A percentile compares a stretch with the other conserved stretches of the same genome.
These are phyloP conservation scores for Aspergillus biplanus DNA, from an alignment of 495 filamentous ascomycete species.

Conservation along the genomic window DNA sequence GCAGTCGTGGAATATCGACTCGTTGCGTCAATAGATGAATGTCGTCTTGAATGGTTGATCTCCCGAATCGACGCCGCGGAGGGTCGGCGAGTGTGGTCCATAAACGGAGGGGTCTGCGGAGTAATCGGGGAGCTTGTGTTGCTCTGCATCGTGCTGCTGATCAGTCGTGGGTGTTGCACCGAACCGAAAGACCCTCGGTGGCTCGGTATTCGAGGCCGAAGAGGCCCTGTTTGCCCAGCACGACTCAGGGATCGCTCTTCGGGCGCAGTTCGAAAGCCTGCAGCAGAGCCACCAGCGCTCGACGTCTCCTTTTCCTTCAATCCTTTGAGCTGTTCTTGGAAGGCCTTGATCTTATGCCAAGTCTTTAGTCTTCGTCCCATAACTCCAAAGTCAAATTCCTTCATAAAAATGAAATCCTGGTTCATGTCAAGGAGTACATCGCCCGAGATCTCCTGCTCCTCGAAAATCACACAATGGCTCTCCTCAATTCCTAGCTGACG, in stretches of 20 bases:
- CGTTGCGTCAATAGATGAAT: conserved; percentile 77
- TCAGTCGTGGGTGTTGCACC: conserved; percentile 38
- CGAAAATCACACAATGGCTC: conserved; percentile 88
- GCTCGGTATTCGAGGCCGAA: conserved; percentile 64
- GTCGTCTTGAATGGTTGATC: conserved; percentile 81
- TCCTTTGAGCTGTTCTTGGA: conserved; percentile 80
- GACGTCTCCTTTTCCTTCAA: conserved; percentile 28
- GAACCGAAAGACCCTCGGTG: conserved; percentile 39
- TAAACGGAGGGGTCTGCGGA: conserved; percentile 39
- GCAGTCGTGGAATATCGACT: conserved; percentile 42
- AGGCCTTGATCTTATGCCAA: conserved; percentile 90
- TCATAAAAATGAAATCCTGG: conserved; percentile 88
- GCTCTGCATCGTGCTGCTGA: conserved; percentile 33
- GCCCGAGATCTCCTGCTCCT: conserved; percentile 94
- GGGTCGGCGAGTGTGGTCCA: conserved; percentile 62
- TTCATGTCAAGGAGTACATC: conserved; percentile 94
- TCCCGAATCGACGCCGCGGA: conserved; percentile 87
- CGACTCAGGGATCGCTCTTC: conserved; percentile 47
- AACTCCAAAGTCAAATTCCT: conserved; percentile 91
- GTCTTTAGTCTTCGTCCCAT: conserved; percentile 85
- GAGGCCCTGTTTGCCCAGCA: conserved; percentile 44
- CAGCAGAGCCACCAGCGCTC: conserved; percentile 33
- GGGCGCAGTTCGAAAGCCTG: conserved; percentile 35
- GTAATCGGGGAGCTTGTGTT: conserved; percentile 40
- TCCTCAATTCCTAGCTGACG: conserved; percentile 79